Conservation (phyloP, 306 rosid genomes). For the Gleditsia sinensis region DNA sequence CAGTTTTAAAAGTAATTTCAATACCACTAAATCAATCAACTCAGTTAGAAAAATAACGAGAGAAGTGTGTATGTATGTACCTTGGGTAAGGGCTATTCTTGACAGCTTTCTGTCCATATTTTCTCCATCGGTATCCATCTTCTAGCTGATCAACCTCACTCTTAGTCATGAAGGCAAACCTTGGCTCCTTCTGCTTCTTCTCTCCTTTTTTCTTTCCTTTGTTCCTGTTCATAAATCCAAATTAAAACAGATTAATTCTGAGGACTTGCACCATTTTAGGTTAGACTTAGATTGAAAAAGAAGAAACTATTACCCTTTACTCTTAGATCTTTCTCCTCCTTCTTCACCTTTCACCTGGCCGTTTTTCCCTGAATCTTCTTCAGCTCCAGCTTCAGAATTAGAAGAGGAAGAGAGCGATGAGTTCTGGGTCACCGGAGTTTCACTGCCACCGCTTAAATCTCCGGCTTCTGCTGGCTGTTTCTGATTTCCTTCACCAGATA, state of each 20-base stretch:
- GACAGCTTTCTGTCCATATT: conserved; percentile 88
- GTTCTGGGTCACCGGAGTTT: conserved; percentile 53
- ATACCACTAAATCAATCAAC: no score
- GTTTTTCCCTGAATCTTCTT: conserved; percentile 67
- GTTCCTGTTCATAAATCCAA: conserved; percentile 31
- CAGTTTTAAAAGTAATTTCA: no score
- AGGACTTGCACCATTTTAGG: conserved; percentile 36
- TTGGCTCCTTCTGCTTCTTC: conserved; percentile 71
- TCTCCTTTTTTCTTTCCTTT: conserved; percentile 77
- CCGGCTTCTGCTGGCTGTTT: conserved; percentile 32
- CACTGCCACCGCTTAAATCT: conserved; percentile 29
- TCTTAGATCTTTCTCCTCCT: conserved; percentile 62
- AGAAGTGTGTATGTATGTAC: conserved; percentile 25
- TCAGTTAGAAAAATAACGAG: neutral
- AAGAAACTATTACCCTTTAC: conserved; percentile 52
- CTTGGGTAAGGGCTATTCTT: conserved; percentile 90
- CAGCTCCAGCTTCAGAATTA: conserved; percentile 70
- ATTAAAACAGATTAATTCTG: neutral
- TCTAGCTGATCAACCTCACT: conserved; percentile 93
- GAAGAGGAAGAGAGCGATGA: conserved; percentile 75
- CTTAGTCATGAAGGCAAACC: conserved; percentile 87
- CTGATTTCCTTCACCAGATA: conserved; percentile 42
- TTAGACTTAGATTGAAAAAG: no score
- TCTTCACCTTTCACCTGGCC: conserved; percentile 51
- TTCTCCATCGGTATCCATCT: conserved; percentile 93